These are phyloP conservation scores for Xanthoconium separans DNA, from an alignment of 1,284 basidiomycete species.

Conservation along the genomic window DNA sequence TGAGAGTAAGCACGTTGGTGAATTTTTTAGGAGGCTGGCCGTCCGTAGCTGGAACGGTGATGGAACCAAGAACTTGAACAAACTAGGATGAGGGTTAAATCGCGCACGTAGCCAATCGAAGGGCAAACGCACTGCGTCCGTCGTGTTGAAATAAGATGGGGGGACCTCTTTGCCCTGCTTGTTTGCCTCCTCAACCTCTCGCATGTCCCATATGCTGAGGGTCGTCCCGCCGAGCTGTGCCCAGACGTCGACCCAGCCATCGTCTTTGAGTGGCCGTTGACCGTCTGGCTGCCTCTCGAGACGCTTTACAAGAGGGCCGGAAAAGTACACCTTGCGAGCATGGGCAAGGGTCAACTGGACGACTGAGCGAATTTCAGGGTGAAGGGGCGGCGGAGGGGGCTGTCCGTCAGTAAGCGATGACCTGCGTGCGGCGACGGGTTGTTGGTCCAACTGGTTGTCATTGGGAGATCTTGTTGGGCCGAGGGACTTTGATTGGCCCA, in stretches of 20 bases:
- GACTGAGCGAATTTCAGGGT: constrained; percentile 77
- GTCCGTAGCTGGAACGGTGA: constrained; percentile 58
- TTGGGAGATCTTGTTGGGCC: constrained; percentile 25
- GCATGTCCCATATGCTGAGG: constrained; percentile 89
- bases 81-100: constrained; percentile 45
- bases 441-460: constrained; percentile 19
- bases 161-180: constrained; percentile 80
- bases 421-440: constrained; percentile 15
- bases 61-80: constrained; percentile 68
- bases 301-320: constrained; percentile 74
- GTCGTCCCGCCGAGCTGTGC: constrained; percentile 92
- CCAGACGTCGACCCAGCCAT: constrained; percentile 93
- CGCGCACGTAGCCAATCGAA: background rate
- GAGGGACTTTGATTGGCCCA: constrained; percentile 34
- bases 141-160: constrained; percentile 83
- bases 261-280: constrained; percentile 66
- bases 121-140: constrained; percentile 69
- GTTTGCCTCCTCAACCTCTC: constrained; percentile 78
- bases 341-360: constrained; percentile 68
- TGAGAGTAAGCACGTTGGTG: constrained; percentile 85
- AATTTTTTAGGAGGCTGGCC: constrained; percentile 55
- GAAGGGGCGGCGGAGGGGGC: constrained; percentile 43
- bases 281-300: constrained; percentile 77
- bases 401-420: constrained; percentile 22
- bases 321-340: constrained; percentile 78